Conservation (phyloP, 352 stramenopile species). For the Phytophthora capsici region DNA sequence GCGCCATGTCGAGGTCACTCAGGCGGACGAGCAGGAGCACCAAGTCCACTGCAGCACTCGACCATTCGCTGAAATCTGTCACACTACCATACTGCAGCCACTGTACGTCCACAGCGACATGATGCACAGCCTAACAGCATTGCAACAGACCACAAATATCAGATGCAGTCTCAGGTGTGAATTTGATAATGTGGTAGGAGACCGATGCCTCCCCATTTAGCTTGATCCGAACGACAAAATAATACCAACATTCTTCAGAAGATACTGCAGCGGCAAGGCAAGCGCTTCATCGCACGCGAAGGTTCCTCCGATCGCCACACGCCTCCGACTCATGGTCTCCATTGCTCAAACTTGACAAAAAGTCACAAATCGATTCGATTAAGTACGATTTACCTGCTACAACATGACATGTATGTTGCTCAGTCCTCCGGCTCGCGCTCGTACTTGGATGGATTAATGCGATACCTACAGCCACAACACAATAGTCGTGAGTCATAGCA, state of each 20-base stretch:
- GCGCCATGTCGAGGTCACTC: conserved; percentile 56
- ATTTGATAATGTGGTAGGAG: background rate
- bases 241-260: conserved; percentile 55
- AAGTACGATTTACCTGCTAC: conserved; percentile 24
- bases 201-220: conserved; percentile 4
- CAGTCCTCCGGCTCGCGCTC: conserved; percentile 56
- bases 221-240: conserved; percentile 10
- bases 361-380: conserved; percentile 21
- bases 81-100: conserved; percentile 69
- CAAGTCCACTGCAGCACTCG: conserved; percentile 36
- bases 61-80: conserved; percentile 43
- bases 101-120: conserved; percentile 41
- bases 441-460: conserved; percentile 79
- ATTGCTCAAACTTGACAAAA: conserved; percentile 22
- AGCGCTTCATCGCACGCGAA: conserved; percentile 70
- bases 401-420: background rate
- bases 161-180: background rate
- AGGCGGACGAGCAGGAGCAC: conserved; percentile 67
- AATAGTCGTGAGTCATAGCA: conserved; percentile 1
- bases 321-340: conserved; percentile 20
- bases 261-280: conserved; percentile 53
- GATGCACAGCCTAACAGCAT: conserved; percentile 33
- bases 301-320: conserved; percentile 56
- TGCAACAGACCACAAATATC: conserved; percentile 1
- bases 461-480: conserved; percentile 55